Base-by-base conservation (phyloP, 2,329 filamentous ascomycete species). In the Cordyceps pruinosa region DNA sequence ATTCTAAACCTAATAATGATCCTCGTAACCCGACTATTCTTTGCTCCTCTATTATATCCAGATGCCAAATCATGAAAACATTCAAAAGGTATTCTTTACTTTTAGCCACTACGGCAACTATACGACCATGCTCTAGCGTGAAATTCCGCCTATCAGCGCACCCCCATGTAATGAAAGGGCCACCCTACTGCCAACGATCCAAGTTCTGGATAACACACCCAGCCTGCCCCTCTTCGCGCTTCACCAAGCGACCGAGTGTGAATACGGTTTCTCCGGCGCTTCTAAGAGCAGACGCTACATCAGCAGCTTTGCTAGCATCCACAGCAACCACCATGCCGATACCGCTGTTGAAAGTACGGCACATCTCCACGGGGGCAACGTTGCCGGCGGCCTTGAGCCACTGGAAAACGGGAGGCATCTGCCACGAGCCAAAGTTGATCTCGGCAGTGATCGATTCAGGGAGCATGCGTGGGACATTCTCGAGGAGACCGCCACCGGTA, bases 391-490 rank as follows among this genome's bases (percentile, higher is more conserved):
- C 73, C 75, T 91, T 90, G 65, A 99, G 80, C 94, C 94, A 99
- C 66, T 80, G 79, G 76, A 97, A 94, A 5, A 97, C 88, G 1
- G 82, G 75, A 0, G 89, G 90, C 44, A 91, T 79, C 26, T 83
- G 71, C 90, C 92, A 99, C 1, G 82, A 74, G 42, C 78, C 75
- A 47, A 88, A 88, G 66, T 96, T 88, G 56, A 99, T 85, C 68
- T 90, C 84, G 2, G 91, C 93, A 2, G 88, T 82, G 6, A 99
- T 82, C 46, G 85, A 77, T 34, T 80, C 72, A 2, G 94, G 94
- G 19, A 99, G 80, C 88, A 96, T 96, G 62, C 94, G 86, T 30
- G 94, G 94, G 26, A 99, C 87, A 71, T 99, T 99, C 74, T 99
- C 94, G 19, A 87, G 79, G 21, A 99, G 81, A 12, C 94, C 94